phyloP scores from a whole-genome alignment of 2,329 filamentous ascomycete species.

The Cercospora beticola region DNA sequence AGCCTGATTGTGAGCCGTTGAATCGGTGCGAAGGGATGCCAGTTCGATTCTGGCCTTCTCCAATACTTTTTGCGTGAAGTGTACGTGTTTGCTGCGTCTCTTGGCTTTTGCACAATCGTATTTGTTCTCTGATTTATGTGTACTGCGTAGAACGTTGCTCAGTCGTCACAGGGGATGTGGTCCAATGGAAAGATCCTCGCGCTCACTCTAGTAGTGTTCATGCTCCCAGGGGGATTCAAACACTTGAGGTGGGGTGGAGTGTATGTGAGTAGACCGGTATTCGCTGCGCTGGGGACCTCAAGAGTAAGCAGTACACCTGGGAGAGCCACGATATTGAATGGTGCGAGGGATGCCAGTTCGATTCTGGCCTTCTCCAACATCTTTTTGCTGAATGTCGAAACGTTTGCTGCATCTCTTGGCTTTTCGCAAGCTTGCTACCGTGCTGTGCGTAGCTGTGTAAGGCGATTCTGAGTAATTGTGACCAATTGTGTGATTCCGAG shows the following conservation, averaged over 20 bases:
- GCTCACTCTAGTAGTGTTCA: background rate
- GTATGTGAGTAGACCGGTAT: background rate
- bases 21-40: background rate
- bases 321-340: background rate
- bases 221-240: too few species aligned
- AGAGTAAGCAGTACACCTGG: background rate
- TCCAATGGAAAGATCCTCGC: slow-evolving; percentile 10
- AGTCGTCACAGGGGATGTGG: background rate
- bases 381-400: background rate
- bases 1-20: background rate
- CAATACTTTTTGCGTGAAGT: background rate
- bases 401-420: background rate
- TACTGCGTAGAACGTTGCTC: too few species aligned
- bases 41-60: slow-evolving; percentile 10
- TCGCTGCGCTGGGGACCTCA: background rate
- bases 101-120: background rate
- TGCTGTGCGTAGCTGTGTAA: background rate
- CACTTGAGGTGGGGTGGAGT: background rate
- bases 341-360: slow-evolving; percentile 8
- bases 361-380: slow-evolving; percentile 7
- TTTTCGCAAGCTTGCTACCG: background rate
- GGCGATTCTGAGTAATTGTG: background rate
- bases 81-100: background rate
- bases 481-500: background rate
- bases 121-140: too few species aligned